Base-by-base conservation (phyloP, 2,329 filamentous ascomycete genomes). In the Colletotrichum sp. region DNA sequence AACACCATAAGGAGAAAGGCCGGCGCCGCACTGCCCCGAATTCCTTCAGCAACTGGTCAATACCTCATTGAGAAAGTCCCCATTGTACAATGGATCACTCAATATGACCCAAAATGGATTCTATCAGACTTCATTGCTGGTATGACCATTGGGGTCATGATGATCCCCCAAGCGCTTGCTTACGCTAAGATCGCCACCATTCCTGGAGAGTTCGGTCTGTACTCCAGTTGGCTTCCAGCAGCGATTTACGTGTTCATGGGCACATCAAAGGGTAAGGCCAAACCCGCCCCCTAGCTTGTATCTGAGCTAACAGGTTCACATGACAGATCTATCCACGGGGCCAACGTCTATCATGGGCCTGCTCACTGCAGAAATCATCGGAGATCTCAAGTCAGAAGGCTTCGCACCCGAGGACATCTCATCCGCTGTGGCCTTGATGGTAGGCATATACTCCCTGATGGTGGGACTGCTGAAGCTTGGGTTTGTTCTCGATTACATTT, bases 401-500 rank as follows among this genome's bases (percentile, higher is more conserved):
- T 92, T 90, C 80, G 82, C 85, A 3, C 86, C 90, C 2, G 87
- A 89, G 25, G 86, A 89, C 39, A 90, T 93, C 39, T 90, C 91
- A 3, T 90, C 90, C 0, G 91, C 91, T 9, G 88, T 93, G 3
- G 90, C 92, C 15, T 88, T 93, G 80, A 90, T 91, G 83, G 91
- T 93, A 76, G 92, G 92, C 0, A 85, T 92, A 5, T 92, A 91
- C 78, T 86, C 89, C 18, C 86, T 93, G 27, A 85, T 87, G 18
- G 83, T 94, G 4, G 92, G 92, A 0, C 85, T 93, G 2, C 85
- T 93, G 27, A 92, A 91, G 68, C 88, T 93, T 7, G 92, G 92
- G 1, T 94, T 93, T 80, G 85, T 93, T 7, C 86, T 94, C 25
- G 91, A 94, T 75, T 93, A 93, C 78, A 90, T 94, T 78, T 93